Evolutionary conservation across 164 flowering plant species (phyloP), one percentile per base, ranked within the genome.

Genomic region (Berberis vulgaris): DNA sequence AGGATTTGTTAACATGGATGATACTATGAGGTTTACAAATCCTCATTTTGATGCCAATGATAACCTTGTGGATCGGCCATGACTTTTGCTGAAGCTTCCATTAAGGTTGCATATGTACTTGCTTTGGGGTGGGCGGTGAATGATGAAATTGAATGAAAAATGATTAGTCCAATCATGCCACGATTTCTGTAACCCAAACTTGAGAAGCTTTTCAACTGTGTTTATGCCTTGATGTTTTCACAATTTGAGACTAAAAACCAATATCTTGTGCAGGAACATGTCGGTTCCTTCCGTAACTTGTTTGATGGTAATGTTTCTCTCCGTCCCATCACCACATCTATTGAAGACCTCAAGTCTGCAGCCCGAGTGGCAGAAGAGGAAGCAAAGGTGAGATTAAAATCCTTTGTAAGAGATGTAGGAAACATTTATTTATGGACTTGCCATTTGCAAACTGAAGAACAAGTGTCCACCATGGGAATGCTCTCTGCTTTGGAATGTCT

Each of bases 301-400:
- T 46, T 90, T 73, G 83, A 72, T 63, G 73, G 57, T 54, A 66
- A 49, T 38, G 65, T 78, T 47, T 81, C 86, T n/a, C 59, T 90
- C 49, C 67, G 68, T 59, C 88, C 90, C 10, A 74, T 93, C 63
- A 58, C 68, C 12, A 39, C 67, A 59, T 70, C 97, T 50, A 82
- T 84, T 43, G 69, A 78, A 73, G 84, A 81, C 61, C 77, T 93
- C 44, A 60, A 47, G 6, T 52, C 71, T 53, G 95, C 87, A 38
- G 86, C 92, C 4, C 66, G 75, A 66, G 77, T 68, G 73, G 80
- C 65, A 54, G 72, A 76, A 49, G 72, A 65, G 44, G 92, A 87
- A 80, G 77, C 77, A 49, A 69, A 83, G 87, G 98, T 89, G 72
- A 74, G 78, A 64, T 47, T 26, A 26, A 26, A 26, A 26, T 26